These are phyloP conservation scores for Shiraia sp. DNA, from an alignment of 2,329 filamentous ascomycete species.

Conservation along the genomic window DNA sequence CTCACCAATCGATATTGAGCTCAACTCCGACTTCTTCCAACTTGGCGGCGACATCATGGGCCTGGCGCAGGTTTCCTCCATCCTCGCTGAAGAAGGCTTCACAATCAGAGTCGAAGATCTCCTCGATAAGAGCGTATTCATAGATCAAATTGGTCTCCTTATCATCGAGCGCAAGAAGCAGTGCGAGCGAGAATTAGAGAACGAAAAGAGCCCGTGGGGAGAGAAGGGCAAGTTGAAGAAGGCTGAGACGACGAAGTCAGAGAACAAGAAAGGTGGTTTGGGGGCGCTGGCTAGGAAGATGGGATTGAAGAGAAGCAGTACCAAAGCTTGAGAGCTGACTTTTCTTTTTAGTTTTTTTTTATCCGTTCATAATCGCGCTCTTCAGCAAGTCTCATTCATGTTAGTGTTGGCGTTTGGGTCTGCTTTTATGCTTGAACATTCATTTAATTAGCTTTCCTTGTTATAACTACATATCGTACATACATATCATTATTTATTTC, in stretches of 20 bases:
- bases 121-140: constrained; percentile 34
- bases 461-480: too few species aligned
- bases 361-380: too few species aligned
- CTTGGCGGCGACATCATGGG: constrained; percentile 42
- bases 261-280: constrained; percentile 10
- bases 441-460: too few species aligned
- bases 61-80: constrained; percentile 35
- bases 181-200: constrained; percentile 28
- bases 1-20: constrained; percentile 19
- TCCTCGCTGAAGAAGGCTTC: constrained; percentile 31
- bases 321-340: constrained; percentile 3
- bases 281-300: constrained; percentile 19
- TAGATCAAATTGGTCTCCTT: constrained; percentile 34
- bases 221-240: constrained; percentile 26
- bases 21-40: constrained; percentile 39
- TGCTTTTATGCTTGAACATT: too few species aligned
- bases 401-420: too few species aligned
- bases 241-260: constrained; percentile 9
- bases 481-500: too few species aligned
- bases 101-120: constrained; percentile 36
- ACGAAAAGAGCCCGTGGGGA: constrained; percentile 31
- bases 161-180: constrained; percentile 31
- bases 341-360: neutral
- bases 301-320: constrained; percentile 23
- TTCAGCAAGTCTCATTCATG: too few species aligned